Conservation (phyloP, 257 asterid species). For the Scutellaria minor region DNA sequence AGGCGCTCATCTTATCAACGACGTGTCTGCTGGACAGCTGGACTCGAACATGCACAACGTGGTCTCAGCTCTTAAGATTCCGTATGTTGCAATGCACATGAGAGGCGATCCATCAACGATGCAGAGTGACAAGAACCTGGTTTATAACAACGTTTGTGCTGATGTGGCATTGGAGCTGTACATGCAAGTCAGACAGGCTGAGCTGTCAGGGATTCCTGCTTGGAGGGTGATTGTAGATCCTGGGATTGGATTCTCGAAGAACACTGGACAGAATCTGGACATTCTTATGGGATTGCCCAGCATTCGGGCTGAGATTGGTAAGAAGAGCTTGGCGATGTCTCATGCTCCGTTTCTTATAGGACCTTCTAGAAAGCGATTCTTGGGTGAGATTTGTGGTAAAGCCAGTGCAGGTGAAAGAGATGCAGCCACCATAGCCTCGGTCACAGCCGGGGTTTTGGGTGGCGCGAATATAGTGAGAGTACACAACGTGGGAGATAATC, state of each 20-base stretch:
- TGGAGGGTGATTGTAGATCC: constrained; percentile 94
- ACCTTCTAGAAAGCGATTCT: constrained; percentile 88
- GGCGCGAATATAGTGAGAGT: constrained; percentile 93
- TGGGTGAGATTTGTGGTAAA: constrained; percentile 74
- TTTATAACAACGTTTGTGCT: constrained; percentile 56
- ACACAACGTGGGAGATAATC: constrained; percentile 71
- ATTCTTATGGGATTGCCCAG: constrained; percentile 56
- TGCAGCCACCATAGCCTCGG: constrained; percentile 76
- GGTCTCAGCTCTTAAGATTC: constrained; percentile 65
- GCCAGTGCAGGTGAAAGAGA: constrained; percentile 64
- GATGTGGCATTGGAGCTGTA: constrained; percentile 75
- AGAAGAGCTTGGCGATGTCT: constrained; percentile 66
- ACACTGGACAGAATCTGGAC: constrained; percentile 74
- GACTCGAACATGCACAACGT: constrained; percentile 62
- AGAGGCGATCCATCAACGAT: constrained; percentile 88
- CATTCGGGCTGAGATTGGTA: constrained; percentile 62
- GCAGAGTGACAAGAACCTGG: constrained; percentile 71
- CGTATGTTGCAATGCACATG: constrained; percentile 87
- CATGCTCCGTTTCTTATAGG: constrained; percentile 79
- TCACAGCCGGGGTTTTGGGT: constrained; percentile 64
- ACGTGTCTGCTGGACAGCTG: constrained; percentile 74
- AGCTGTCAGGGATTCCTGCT: constrained; percentile 82
- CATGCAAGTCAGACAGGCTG: constrained; percentile 63
- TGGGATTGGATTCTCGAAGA: constrained; percentile 91
- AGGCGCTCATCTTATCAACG: constrained; percentile 82